phyloP scores from a whole-genome alignment of 1,139 yeast species.

The Yarrowia galli region DNA sequence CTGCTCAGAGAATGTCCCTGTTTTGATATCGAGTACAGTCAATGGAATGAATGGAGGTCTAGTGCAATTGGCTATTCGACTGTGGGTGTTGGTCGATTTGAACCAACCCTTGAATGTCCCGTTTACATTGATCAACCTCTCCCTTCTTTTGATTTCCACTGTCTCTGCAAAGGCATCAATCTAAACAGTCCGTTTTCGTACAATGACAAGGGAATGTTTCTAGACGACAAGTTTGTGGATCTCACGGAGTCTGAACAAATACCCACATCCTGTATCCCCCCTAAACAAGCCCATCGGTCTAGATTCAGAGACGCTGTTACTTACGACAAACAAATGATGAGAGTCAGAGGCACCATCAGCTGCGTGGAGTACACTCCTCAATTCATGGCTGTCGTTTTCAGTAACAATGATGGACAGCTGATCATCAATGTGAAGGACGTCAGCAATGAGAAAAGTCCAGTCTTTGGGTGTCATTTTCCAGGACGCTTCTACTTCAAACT shows the following conservation, averaged over 20 bases:
- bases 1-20: neutral
- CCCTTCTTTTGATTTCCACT: neutral
- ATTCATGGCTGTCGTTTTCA: neutral
- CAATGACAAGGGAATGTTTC: neutral
- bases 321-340: neutral
- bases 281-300: neutral
- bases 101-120: neutral
- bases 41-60: neutral
- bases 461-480: neutral
- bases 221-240: neutral
- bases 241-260: neutral
- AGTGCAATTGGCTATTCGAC: neutral
- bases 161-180: neutral
- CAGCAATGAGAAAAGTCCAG: neutral
- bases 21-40: neutral
- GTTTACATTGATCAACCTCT: neutral
- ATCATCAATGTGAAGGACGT: neutral
- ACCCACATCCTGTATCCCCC: neutral
- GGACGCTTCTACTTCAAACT: neutral
- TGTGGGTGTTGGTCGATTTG: neutral
- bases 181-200: neutral
- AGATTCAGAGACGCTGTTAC: neutral
- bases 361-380: neutral
- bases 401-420: neutral
- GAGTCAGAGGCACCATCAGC: neutral